Base-by-base conservation (phyloP, 2,329 filamentous ascomycete species). In the Colletotrichum liriopes region DNA sequence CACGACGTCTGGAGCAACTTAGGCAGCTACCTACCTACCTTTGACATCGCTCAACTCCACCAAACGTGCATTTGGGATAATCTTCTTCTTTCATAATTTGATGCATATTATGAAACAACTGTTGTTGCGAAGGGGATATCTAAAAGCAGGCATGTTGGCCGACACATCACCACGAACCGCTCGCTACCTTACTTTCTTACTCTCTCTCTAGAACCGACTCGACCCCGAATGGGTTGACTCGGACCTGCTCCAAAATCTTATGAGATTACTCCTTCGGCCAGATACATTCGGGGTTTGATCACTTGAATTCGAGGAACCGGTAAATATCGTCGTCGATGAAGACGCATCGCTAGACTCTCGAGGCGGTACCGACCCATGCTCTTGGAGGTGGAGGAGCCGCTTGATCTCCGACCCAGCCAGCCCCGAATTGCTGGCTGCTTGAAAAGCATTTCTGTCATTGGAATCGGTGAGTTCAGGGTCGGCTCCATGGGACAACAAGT, bases 401-500 rank as follows among this genome's bases (percentile, higher is more conserved):
- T 73, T 73, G 49, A 73, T 72, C 37, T 64, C 69, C 18, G 69
- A 67, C 12, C 64, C 68, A 12, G 72, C 68, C 32, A 73, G 20
- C 8, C 72, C 72, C 5, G 64, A 52, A n/a, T 72, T 72, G 39
- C 39, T 70, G 12, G 71, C 71, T 32, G 71, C 61, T n/a, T 66
- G 65, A n/a, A 73, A 73, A 20, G 72, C 72, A 26, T 70, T 70
- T 20, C 58, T 37, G 3, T 62, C 70, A 9, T 70, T 69, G 11
- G 72, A 65, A 29, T 74, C 72, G 5, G 32, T 73, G 52, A 78
- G 74, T 2, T 49, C 47, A 11, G 76, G 72, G 45, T 78, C 68
- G 0, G 79, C 78, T 8, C 73, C 74, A 26, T 76, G 35, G 7
- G 63, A 45, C 9, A 80, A 29, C 32, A 79, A 68, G 29, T 73